phyloP scores from a whole-genome alignment of 495 filamentous ascomycete genomes.

The Penicillium pancosmium region DNA sequence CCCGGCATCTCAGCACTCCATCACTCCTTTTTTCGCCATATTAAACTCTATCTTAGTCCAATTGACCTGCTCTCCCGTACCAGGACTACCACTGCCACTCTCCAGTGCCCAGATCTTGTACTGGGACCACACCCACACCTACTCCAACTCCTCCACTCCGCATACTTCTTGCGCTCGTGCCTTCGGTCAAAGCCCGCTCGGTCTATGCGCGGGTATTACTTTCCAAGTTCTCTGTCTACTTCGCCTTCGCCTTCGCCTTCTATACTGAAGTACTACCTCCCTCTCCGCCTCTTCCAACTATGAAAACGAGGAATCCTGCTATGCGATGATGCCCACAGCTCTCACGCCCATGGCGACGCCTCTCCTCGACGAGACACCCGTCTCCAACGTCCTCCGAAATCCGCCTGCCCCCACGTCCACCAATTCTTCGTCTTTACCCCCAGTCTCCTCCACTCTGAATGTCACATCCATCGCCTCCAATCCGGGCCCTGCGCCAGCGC shows the following conservation, averaged over 20 bases:
- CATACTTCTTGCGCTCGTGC: neutral
- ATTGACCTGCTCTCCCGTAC: neutral
- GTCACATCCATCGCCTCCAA: conserved; percentile 14
- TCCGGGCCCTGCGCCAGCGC: conserved; percentile 7
- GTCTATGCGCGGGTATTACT: conserved; percentile 12
- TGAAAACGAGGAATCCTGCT: conserved; percentile 32
- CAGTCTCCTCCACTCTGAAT: conserved; percentile 10
- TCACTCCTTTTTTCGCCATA: conserved; percentile 6
- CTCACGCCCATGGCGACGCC: conserved; percentile 43
- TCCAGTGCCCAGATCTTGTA: neutral
- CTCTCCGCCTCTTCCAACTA: conserved; percentile 20
- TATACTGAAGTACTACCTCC: neutral
- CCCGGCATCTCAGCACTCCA: neutral
- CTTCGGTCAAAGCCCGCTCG: conserved; percentile 15
- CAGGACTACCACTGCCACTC: too few relatives aligned
- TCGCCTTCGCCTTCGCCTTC: neutral
- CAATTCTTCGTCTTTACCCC: neutral
- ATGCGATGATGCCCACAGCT: conserved; percentile 49
- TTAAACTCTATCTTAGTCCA: conserved; percentile 15
- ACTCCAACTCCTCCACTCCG: neutral
- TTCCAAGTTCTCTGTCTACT: neutral
- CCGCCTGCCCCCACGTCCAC: neutral
- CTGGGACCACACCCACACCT: neutral
- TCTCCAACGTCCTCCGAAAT: conserved; percentile 8
- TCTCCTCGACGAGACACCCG: conserved; percentile 29